phyloP scores from a whole-genome alignment of 192 early-diverging fungal species.

The Rhizophagus sp. region DNA sequence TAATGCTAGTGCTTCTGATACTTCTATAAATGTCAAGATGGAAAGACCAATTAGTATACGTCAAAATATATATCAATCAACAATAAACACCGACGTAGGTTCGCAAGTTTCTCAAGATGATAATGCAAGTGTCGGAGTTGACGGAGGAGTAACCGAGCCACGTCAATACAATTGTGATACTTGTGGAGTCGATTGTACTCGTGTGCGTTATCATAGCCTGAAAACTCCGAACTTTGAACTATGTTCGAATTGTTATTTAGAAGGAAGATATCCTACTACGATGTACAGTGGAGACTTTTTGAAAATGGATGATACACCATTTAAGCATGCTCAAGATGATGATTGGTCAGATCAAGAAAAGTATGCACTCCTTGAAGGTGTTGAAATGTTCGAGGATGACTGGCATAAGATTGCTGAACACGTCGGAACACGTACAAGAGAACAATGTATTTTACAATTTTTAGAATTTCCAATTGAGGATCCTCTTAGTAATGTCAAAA shows the following conservation, averaged over 20 bases:
- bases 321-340: conserved; percentile 54
- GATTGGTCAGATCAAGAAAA: conserved; percentile 90
- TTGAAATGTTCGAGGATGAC: conserved; percentile 94
- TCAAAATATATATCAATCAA: conserved; percentile 55
- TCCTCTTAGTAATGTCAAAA: conserved; percentile 55
- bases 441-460: conserved; percentile 91
- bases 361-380: conserved; percentile 83
- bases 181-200: conserved; percentile 82
- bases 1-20: conserved; percentile 19
- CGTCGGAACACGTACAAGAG: conserved; percentile 85
- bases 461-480: conserved; percentile 89
- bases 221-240: conserved; percentile 73
- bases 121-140: conserved; percentile 39
- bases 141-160: conserved; percentile 32
- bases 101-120: conserved; percentile 43
- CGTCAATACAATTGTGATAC: conserved; percentile 71
- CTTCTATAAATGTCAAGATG: conserved; percentile 29
- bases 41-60: conserved; percentile 52
- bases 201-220: conserved; percentile 78
- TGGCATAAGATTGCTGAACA: conserved; percentile 92
- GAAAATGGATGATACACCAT: conserved; percentile 55
- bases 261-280: conserved; percentile 87
- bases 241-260: conserved; percentile 87
- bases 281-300: conserved; percentile 88
- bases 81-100: conserved; percentile 26